Evolutionary conservation across 78 protist genomes (phyloP), one percentile per base, ranked within the genome.

Genomic region (Dictyostelium intermedium): DNA sequence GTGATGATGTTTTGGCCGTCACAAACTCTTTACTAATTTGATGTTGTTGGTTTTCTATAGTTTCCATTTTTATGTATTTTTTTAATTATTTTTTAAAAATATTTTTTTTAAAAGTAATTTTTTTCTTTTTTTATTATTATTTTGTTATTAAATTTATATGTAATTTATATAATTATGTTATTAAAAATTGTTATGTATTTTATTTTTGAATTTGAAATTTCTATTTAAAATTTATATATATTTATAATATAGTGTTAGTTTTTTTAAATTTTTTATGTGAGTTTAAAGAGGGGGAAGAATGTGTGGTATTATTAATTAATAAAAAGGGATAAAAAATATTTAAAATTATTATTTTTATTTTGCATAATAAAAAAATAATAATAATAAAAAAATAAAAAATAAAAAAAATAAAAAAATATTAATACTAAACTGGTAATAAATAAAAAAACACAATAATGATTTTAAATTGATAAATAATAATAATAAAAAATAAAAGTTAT

Each of bases 21-120:
- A 66, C 74, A 66, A 66, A 66, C 27, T 66, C 74, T 66, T 66
- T 66, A 66, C 74, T 66, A 20, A 66, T 66, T 30, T 66, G 66
- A 16, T 56, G 66, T 20, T 56, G 74, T 66, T 63, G 35, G 25
- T 61, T 61, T 61, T 23, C 25, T n/a, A 25, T 61, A 18, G 72
- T 61, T 61, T 66, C 74, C 74, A 66, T 66, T n/a, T 25, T 63
- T 6, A 8, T 61, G 1, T 8, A 1, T 53, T 13, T 53, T 2
- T 14, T 53, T 14, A 39, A 39, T 39, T 5, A 39, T 5, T 53
- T 14, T 53, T 53, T 53, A 53, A 53, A 14, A 53, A 53, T 61
- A 60, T 9, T 45, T 14, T 14, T 14, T 14, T 50, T 16, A 14
- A 16, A 3, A 9, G 2, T 53, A 14, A 18, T 16, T 53, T 53